Evolutionary conservation across 2,329 filamentous ascomycete species (phyloP), one percentile per base, ranked within the genome.

Genomic region (Leptographium wingfieldii): DNA sequence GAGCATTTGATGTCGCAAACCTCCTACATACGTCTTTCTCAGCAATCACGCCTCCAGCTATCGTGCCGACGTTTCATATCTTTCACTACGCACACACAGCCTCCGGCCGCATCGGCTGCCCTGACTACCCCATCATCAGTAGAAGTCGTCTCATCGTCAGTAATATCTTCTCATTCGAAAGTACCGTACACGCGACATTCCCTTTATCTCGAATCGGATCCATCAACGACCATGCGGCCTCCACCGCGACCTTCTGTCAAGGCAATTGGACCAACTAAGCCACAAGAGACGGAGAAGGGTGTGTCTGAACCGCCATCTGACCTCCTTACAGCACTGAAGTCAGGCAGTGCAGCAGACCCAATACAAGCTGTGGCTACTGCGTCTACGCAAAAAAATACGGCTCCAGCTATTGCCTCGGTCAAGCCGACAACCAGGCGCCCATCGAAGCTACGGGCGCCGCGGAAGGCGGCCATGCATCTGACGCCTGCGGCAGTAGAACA

Each of bases 381-480:
- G 11, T 16, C 48, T 27, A 10, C 16, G 22, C 14, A 25, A 3
- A 9, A 22, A 35, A 54, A 19, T 6, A 35, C 16, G 49, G 7
- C 33, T 9, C 33, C 38, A 22, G 7, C 27, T 56, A 33, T n/a
- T 51, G 22, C 25, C 46, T 6, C 54, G 58, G 7, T 11, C 55
- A 9, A 52, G 54, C 16, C 55, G 61, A 22, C 19, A 46, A 7
- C 53, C 60, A 82, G 81, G 66, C 68, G 46, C 65, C 68, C n/a
- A 2, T 71, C 71, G 65, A 91, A 86, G 70, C 78, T 95, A 38
- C 81, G 86, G 53, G 65, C 71, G 46, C 82, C 92, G 14, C 85
- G 92, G 60, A 97, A 97, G 76, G 92, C 94, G 0, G 90, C 92
- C 2, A 92, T 99, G 77, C 90, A 83, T 66, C 80, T 99, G 29